phyloP scores from a whole-genome alignment of 1,284 basidiomycete species.

The Vanrija pseudolonga region DNA sequence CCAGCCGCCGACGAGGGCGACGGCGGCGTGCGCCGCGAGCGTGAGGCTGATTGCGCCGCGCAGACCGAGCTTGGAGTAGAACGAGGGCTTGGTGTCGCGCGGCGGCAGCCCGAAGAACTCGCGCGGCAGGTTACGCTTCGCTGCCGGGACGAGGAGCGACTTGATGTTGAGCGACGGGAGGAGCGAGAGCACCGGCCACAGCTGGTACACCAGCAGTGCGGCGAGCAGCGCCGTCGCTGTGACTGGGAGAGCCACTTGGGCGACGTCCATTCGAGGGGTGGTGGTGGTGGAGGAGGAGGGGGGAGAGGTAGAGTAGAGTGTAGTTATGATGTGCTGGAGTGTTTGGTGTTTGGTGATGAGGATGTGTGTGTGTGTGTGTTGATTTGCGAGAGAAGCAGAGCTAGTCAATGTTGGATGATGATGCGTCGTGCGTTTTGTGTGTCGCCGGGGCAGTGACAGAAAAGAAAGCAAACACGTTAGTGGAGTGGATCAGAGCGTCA shows the following conservation, averaged over 20 bases:
- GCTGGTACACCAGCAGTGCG: slow-evolving; percentile 20
- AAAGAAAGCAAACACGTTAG: neutral
- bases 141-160: slow-evolving; percentile 15
- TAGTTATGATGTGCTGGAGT: neutral
- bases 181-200: slow-evolving; percentile 21
- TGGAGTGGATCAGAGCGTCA: too few species aligned
- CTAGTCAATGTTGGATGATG: too few species aligned
- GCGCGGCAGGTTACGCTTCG: slow-evolving; percentile 32
- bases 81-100: slow-evolving; percentile 6
- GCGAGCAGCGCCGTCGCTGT: slow-evolving; percentile 23
- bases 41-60: slow-evolving; percentile 18
- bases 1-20: slow-evolving; percentile 19
- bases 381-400: too few species aligned
- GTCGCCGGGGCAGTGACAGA: neutral
- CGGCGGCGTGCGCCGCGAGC: slow-evolving; percentile 3
- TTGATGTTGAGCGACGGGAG: slow-evolving; percentile 8
- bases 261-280: neutral
- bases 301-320: too few species aligned
- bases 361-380: neutral
- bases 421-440: too few species aligned
- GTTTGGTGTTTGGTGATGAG: neutral
- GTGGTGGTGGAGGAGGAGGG: too few species aligned
- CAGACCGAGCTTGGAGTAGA: slow-evolving; percentile 11
- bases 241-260: slow-evolving; percentile 11
- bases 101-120: slow-evolving; percentile 42